Evolutionary conservation across 1,139 yeast genomes (phyloP).

Genomic region (Sugiyamaella neomexicana): DNA sequence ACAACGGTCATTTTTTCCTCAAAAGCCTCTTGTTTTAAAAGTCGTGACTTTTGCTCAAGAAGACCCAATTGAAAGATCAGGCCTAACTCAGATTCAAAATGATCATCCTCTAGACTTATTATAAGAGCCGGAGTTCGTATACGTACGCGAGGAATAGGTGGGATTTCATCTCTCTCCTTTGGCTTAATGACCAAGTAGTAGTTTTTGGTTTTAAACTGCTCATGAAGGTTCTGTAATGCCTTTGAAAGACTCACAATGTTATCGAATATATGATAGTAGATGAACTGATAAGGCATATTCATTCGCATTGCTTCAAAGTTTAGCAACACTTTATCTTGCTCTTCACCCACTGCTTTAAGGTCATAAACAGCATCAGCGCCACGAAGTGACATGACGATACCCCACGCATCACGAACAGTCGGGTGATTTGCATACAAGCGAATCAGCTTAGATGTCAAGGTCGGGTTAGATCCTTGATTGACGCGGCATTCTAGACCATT

Average conservation of each 20-base stretch:
- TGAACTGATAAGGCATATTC: slow-evolving; percentile 59
- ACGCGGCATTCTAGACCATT: slow-evolving; percentile 44
- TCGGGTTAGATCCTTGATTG: slow-evolving; percentile 37
- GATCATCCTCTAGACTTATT: slow-evolving; percentile 72
- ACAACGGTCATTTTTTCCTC: slow-evolving; percentile 42
- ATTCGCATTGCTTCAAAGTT: slow-evolving; percentile 41
- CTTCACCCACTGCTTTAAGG: slow-evolving; percentile 20
- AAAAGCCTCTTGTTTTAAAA: slow-evolving; percentile 58
- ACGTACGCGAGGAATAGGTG: slow-evolving; percentile 53
- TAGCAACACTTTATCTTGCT: slow-evolving; percentile 30
- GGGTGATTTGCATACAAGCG: slow-evolving; percentile 60
- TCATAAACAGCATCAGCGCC: slow-evolving; percentile 31
- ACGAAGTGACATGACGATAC: slow-evolving; percentile 40
- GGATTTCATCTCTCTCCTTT: slow-evolving; percentile 34
- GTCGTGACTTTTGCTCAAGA: slow-evolving; percentile 65
- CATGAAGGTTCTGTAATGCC: slow-evolving; percentile 55
- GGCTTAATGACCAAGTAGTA: slow-evolving; percentile 46
- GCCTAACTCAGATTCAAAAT: slow-evolving; percentile 76
- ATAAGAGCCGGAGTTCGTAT: slow-evolving; percentile 51
- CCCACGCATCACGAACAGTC: slow-evolving; percentile 48
- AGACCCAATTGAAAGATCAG: slow-evolving; percentile 76
- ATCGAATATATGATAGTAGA: slow-evolving; percentile 66
- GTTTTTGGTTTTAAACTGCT: slow-evolving; percentile 50
- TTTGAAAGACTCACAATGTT: slow-evolving; percentile 62
- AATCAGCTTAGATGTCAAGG: slow-evolving; percentile 42